Base-by-base conservation (phyloP, 225 moss, liverwort and hornwort genomes). In the Polytrichum formosum region DNA sequence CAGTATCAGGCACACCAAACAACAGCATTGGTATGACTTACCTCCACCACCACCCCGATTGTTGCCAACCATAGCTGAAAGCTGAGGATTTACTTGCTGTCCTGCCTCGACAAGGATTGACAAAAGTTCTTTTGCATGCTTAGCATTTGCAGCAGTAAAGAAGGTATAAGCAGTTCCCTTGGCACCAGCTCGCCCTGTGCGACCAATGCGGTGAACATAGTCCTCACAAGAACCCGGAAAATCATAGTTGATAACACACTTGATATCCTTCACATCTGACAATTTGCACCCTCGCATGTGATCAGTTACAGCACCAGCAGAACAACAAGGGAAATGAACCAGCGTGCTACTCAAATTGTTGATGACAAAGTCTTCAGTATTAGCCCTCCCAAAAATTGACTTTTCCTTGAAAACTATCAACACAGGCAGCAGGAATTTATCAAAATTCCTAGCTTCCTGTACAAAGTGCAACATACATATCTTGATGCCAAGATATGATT, bases 231-330 rank as follows among this genome's bases (percentile, higher is more conserved):
- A 97, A 69, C 96, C 96, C 71, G 96, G 96, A 66, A 97, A 97
- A 64, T 97, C 96, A 81, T 97, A 97, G 83, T 97, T 93, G 92
- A 97, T 97, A 55, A 97, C 96, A 85, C 96, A 97, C 72, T 97
- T 97, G 84, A 97, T 97, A 74, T 97, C 96, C 92, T 97, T 97
- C 89, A 97, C 96, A 88, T 97, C 96, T 97, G 92, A 83, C 65
- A 83, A 73, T 69, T 74, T 2, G 28, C 63, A 54, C 78, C 78
- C 78, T 76, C 67, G 20, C 64, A 72, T 18, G 67, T 72, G 64
- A 82, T 85, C 75, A 85, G 85, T 67, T 68, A 13, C 67, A 10
- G 30, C 5, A 26, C 46, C 46, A 46, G 46, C 4, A 46, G 46
- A 46, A 46, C 46, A 37, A 37, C 37, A 46, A 46, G 46, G 46